Evolutionary conservation across 768 basidiomycete species (phyloP).

Genomic region (Infundibulicybe gibba): DNA sequence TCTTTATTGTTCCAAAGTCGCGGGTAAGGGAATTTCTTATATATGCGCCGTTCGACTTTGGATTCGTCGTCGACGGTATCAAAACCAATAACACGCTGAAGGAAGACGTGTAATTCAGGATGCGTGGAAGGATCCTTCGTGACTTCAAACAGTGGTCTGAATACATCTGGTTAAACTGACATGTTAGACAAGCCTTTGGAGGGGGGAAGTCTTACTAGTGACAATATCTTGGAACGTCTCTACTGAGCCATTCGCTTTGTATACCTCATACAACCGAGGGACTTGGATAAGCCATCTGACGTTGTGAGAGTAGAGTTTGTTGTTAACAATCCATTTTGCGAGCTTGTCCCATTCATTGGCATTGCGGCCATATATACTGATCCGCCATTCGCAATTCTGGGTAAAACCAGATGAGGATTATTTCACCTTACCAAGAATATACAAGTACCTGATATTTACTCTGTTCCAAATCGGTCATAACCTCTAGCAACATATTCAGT

Average conservation of each 20-base stretch:
- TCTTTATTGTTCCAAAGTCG: slow-evolving; percentile 84
- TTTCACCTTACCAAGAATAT: background rate
- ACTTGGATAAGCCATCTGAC: slow-evolving; percentile 97
- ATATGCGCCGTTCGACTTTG: slow-evolving; percentile 85
- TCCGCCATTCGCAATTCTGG: slow-evolving; percentile 94
- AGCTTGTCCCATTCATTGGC: slow-evolving; percentile 95
- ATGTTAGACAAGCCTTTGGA: background rate
- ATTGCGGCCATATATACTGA: slow-evolving; percentile 90
- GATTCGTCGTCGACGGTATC: slow-evolving; percentile 99
- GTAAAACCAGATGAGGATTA: background rate
- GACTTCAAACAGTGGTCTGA: slow-evolving; percentile 92
- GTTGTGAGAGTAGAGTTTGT: slow-evolving; percentile 94
- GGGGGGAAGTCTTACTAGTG: slow-evolving; percentile 54
- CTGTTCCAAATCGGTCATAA: slow-evolving; percentile 97
- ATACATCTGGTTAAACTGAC: slow-evolving; percentile 61
- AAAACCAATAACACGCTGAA: slow-evolving; percentile 94
- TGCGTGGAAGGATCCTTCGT: slow-evolving; percentile 87
- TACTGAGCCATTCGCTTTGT: slow-evolving; percentile 84
- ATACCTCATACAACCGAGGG: slow-evolving; percentile 92
- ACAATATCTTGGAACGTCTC: slow-evolving; percentile 90
- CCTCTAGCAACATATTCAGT: slow-evolving; percentile 49
- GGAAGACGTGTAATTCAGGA: slow-evolving; percentile 91
- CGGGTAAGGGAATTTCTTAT: slow-evolving; percentile 93
- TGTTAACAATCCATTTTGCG: slow-evolving; percentile 92
- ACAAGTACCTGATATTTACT: slow-evolving; percentile 88